Base-by-base conservation (phyloP, 768 basidiomycete species). In the Tubosaeta brunneosetosa region DNA sequence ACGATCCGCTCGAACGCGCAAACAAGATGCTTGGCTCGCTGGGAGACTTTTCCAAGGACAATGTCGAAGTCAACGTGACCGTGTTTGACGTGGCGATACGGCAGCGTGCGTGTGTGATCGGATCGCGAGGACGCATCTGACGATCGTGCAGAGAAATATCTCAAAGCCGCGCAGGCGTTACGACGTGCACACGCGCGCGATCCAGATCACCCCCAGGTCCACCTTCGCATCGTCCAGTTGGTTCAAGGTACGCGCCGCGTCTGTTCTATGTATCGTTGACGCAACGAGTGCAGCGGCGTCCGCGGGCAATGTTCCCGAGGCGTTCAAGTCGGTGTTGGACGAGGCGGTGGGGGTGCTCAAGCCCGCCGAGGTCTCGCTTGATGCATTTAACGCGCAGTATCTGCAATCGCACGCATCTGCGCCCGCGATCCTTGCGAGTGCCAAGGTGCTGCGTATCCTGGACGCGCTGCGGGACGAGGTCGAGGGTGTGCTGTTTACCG, bases 81-180 rank as follows among this genome's bases (percentile, higher is more conserved):
- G 74, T 76, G 6, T 95, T 88, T 63, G 93, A 97, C 62, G 87
- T 97, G 17, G 83, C 87, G 27, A 77, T 89, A 44, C 80, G 91
- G 54, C 79, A 88, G 63, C 83, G 94, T 94, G 84, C 74, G 42
- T 60, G 0, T 44, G 48, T 25, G 42, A 46, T 33, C 5, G n/a
- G 26, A 19, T 41, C 45, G 38, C 33, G 37, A 26, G 2, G 48
- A 27, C 3, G 29, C 22, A 9, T 29, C 29, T 29, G 29, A 29
- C 29, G 29, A 29, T 29, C 13, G 42, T 19, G 13, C 56, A 94
- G 94, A 83, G 64, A 91, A 91, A 67, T 82, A 84, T 54, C 71
- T 94, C 33, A 89, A 91, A 60, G 94, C 94, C 0, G 67, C 83
- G 4, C 76, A 77, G 58, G 88, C 88, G 0, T 77, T 97, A 4